phyloP scores from a whole-genome alignment of 129 eudicot genomes.

The Ambrosia trifida region DNA sequence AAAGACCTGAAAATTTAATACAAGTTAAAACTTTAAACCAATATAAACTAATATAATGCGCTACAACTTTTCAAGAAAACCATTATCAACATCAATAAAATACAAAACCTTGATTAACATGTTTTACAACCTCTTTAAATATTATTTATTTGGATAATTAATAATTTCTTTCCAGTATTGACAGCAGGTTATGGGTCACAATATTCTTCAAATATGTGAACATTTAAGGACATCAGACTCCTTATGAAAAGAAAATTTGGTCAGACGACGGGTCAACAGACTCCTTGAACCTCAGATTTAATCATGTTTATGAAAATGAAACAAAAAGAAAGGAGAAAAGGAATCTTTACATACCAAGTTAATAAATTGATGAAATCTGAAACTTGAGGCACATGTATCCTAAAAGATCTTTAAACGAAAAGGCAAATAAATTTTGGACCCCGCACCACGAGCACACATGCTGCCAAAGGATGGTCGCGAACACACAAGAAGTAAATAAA shows the following conservation, averaged over 20 bases:
- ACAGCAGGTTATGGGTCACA: conserved; percentile 11
- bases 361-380: conserved; percentile 60
- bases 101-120: neutral
- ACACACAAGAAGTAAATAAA: too few relatives aligned
- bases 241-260: neutral
- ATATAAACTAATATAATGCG: neutral
- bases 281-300: neutral
- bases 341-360: conserved; percentile 50
- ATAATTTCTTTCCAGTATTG: conserved; percentile 14
- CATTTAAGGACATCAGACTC: neutral
- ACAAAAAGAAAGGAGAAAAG: neutral
- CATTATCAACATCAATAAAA: neutral
- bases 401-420: too few relatives aligned
- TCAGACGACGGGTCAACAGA: neutral
- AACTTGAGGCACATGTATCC: conserved; percentile 57
- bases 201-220: conserved; percentile 7
- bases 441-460: too few relatives aligned
- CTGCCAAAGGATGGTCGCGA: too few relatives aligned
- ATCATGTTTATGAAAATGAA: neutral
- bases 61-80: neutral
- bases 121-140: conserved; percentile 10
- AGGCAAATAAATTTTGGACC: too few relatives aligned
- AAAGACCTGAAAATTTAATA: conserved; percentile 15
- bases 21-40: neutral
- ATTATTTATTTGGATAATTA: conserved; percentile 4